Base-by-base conservation (phyloP, 441 rosid species). In the Lepidium campestre region DNA sequence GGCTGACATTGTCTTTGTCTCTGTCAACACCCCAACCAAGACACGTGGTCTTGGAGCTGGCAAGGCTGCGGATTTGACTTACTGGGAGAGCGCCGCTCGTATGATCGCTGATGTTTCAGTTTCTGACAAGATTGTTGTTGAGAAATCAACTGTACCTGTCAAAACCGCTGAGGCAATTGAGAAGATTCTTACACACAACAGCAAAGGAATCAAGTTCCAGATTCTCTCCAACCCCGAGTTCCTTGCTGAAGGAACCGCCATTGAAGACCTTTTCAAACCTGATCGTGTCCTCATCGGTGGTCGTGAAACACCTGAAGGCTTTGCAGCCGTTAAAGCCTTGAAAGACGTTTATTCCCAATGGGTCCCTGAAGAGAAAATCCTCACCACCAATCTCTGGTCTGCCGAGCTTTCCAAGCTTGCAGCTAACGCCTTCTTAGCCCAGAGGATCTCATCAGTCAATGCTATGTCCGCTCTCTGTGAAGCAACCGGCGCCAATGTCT, bases 31-130 rank as follows among this genome's bases (percentile, higher is more conserved):
- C 20, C 98, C 98, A 0, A 93, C 98, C 32, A 93, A 93, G 65
- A 93, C 97, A 7, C 85, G 78, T 53, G 98, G 98, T 58, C 91
- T 93, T 12, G 98, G 98, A 34, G 98, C 98, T 29, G 97, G 98
- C 15, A 92, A 92, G 73, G 98, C 97, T 55, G 98, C 98, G 0
- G 98, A 92, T 68, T 82, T 92, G 73, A 92, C 98, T 12, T 93
- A 93, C 76, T 93, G 98, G 98, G 98, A 93, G 79, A 93, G 97
- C 39, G 98, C 98, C 0, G 98, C 98, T 9, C 86, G 98, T 17
- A 89, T 88, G 88, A 93, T 93, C 22, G 97, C 98, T 0, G 96
- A 93, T 71, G 98, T 93, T 4, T 93, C 97, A 0, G 87, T 88
- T 56, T 93, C 98, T 1, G 81, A 90, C 77, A 93, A 93, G 67